Conservation (phyloP, 2,329 filamentous ascomycete species). For the Ophiostoma tasmaniense region DNA sequence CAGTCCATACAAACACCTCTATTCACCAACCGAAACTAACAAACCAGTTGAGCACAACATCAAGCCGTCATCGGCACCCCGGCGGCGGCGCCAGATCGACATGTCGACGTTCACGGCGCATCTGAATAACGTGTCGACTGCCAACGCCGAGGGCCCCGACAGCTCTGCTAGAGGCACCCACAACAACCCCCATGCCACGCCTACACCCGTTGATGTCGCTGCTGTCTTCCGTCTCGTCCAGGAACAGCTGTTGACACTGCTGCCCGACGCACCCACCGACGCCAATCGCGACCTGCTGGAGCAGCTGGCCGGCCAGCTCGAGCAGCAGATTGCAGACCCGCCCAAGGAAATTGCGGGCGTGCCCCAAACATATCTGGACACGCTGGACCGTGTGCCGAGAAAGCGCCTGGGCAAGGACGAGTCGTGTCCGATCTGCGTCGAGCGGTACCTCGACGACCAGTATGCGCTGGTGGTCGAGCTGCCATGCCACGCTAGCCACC, state of each 20-base stretch:
- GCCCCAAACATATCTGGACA: constrained; percentile 50
- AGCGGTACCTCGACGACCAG: constrained; percentile 51
- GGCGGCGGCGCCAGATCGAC: constrained; percentile 47
- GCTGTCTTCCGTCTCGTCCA: constrained; percentile 51
- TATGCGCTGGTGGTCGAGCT: constrained; percentile 57
- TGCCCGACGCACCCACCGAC: constrained; percentile 38
- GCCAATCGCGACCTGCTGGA: constrained; percentile 44
- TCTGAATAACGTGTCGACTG: constrained; percentile 43
- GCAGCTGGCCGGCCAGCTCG: constrained; percentile 39
- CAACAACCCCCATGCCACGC: constrained; percentile 49
- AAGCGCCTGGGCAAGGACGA: constrained; percentile 43
- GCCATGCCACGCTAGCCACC: constrained; percentile 50
- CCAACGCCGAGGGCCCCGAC: constrained; percentile 23
- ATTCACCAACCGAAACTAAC: background rate
- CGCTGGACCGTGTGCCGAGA: constrained; percentile 48
- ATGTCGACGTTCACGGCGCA: constrained; percentile 56
- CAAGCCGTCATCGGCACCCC: constrained; percentile 34
- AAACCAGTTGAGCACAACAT: constrained; percentile 56
- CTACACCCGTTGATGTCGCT: constrained; percentile 51
- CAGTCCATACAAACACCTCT: background rate
- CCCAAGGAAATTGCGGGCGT: constrained; percentile 47
- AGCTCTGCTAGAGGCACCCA: background rate
- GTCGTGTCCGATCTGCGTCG: constrained; percentile 55
- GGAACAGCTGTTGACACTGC: constrained; percentile 48
- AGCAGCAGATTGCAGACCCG: constrained; percentile 43